Base-by-base conservation (phyloP, 345 rosid species). In the Eucalyptus tenuipes region DNA sequence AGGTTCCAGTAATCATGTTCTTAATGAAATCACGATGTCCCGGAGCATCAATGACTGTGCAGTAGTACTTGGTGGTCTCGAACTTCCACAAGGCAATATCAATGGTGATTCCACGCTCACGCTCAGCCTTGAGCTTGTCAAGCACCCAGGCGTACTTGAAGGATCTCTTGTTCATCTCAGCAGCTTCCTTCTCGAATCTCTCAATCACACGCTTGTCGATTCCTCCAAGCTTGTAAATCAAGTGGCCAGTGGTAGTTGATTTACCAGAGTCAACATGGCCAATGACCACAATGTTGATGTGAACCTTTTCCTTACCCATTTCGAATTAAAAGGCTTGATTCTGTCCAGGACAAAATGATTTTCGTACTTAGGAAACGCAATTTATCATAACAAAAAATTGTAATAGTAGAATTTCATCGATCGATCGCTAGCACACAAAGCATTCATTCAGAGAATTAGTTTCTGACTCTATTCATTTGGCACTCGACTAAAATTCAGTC, bases 51-150 rank as follows among this genome's bases (percentile, higher is more conserved):
- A 97, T 97, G 89, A 96, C 99, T 33, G 98, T 97, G 92, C 98
- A 96, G 95, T 95, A 95, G 94, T 95, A 97, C 90, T 92, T 96
- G 88, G 97, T 97, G 89, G 99, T 97, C 94, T 96, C 99, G 1
- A 97, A 97, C 89, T 97, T 97, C 98, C 99, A 96, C 85, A 97
- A 88, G 82, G 99, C 99, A 93, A 97, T 96, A 84, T 95, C 99
- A 87, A 96, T 97, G 87, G 99, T 97, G 31, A 97, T 97, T 89
- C 98, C 98, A 91, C 98, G 98, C 88, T 97, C 98, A 47, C 99
- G 98, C 96, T 96, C 98, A 2, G 99, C 98, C 95, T 96, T 97
- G 57, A 96, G 96, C 93, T 97, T 97, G 95, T 97, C 99, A 33
- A 97, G 97, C 90, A 96, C 98, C 98, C 98, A 96, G 4, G 98